Percentiles rank a stretch among this genome's conserved stretches.
phyloP scores from a whole-genome alignment of 1,284 basidiomycete species.

The Leccinum griseonigrum region DNA sequence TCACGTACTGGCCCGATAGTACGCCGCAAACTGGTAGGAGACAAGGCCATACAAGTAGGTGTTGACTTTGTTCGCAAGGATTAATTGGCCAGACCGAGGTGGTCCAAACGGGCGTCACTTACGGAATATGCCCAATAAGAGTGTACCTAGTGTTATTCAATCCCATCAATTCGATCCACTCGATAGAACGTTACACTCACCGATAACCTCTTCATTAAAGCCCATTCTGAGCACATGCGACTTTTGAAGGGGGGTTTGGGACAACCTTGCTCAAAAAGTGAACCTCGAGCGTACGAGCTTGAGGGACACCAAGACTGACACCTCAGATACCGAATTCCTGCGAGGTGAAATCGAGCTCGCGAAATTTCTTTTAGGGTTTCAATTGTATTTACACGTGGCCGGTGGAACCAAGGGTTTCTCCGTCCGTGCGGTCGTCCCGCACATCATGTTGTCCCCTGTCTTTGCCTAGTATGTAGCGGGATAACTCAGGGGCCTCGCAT shows the following conservation, averaged over 20 bases:
- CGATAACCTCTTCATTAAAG: slow-evolving; percentile 11
- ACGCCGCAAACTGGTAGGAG: slow-evolving; percentile 46
- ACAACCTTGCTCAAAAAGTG: not conserved
- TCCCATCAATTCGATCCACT: not conserved
- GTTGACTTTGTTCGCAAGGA: slow-evolving; percentile 37
- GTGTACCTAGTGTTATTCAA: slow-evolving; percentile 32
- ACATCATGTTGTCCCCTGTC: too few relatives aligned
- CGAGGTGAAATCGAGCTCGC: too few relatives aligned
- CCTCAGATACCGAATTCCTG: too few relatives aligned
- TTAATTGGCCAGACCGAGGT: not conserved
- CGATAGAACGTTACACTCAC: slow-evolving; percentile 5
- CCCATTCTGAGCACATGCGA: not conserved
- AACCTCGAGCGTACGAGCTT: too few relatives aligned
- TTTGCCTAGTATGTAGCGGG: too few relatives aligned
- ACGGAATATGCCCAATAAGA: slow-evolving; percentile 41
- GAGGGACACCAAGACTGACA: too few relatives aligned
- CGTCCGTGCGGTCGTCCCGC: too few relatives aligned
- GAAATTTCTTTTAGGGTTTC: too few relatives aligned
- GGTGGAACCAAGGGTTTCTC: too few relatives aligned
- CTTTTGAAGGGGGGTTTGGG: not conserved
- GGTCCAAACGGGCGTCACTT: slow-evolving; percentile 9
- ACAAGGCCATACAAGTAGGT: slow-evolving; percentile 52
- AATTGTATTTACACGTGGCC: too few relatives aligned
- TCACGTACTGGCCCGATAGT: slow-evolving; percentile 32
- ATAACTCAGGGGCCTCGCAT: too few relatives aligned